phyloP scores from a whole-genome alignment of 768 basidiomycete species.

The Pisolithus sp. region DNA sequence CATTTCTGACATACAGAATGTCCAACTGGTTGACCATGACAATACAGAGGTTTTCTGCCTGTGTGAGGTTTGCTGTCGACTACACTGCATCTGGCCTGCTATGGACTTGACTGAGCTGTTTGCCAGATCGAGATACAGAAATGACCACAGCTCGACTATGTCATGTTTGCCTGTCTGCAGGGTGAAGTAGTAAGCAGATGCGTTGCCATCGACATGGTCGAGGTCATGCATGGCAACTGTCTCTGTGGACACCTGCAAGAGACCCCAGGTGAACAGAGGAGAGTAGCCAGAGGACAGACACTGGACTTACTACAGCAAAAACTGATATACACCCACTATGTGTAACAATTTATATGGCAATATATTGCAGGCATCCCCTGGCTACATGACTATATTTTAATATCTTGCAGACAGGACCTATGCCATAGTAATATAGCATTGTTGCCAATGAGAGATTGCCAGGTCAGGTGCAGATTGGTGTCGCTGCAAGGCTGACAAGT shows the following conservation, averaged over 20 bases:
- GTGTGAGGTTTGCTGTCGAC: constrained; percentile 5
- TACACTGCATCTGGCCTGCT: constrained; percentile 20
- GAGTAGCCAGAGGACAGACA: constrained; percentile 35
- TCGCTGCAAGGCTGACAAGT: too few species aligned
- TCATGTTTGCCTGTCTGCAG: constrained; percentile 36
- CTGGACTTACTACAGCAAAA: too few species aligned
- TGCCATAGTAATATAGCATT: too few species aligned
- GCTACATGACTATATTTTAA: too few species aligned
- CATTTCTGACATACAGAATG: constrained; percentile 9
- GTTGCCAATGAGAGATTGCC: too few species aligned
- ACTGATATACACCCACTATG: too few species aligned
- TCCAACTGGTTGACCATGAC: constrained; percentile 27
- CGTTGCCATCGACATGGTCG: constrained; percentile 13
- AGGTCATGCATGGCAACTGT: constrained; percentile 5
- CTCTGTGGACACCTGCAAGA: constrained; percentile 30
- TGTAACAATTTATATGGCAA: too few species aligned
- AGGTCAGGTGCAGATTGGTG: too few species aligned
- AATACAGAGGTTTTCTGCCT: constrained; percentile 28
- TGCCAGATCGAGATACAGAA: constrained; percentile 65
- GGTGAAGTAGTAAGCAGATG: constrained; percentile 44
- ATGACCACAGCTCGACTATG: constrained; percentile 43
- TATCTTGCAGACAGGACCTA: too few species aligned
- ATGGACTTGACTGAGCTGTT: constrained; percentile 38
- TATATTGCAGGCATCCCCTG: too few species aligned
- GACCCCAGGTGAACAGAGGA: constrained; percentile 59